These are phyloP conservation scores for Mortierella alpina DNA, from an alignment of 192 early-diverging fungal genomes.

Conservation along the genomic window DNA sequence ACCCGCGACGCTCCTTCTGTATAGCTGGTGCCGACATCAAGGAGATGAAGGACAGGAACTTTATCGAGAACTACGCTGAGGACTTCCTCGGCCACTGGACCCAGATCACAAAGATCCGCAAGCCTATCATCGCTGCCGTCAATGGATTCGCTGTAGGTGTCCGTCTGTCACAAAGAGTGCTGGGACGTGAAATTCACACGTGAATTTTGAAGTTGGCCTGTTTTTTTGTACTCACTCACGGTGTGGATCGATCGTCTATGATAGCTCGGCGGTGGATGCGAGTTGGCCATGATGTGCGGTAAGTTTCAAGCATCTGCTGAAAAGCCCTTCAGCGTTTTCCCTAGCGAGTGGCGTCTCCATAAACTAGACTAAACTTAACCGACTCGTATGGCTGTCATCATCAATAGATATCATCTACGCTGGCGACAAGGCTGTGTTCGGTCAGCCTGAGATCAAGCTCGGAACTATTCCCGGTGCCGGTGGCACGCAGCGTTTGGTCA, in stretches of 20 bases:
- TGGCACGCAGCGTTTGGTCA: constrained; percentile 86
- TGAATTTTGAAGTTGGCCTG: background rate
- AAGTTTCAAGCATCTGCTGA: constrained; percentile 6
- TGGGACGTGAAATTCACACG: background rate
- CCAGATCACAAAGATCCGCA: constrained; percentile 88
- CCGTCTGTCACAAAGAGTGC: background rate
- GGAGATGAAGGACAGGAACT: constrained; percentile 94
- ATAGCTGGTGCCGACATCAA: constrained; percentile 98
- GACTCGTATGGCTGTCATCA: background rate
- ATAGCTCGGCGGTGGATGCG: constrained; percentile 96
- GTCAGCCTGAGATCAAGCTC: constrained; percentile 98
- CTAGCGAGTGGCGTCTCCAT: background rate
- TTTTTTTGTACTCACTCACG: background rate
- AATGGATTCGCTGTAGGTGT: constrained; percentile 91
- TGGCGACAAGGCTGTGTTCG: constrained; percentile 95
- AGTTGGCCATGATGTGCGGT: constrained; percentile 99
- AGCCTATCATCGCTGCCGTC: constrained; percentile 98
- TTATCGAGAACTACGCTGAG: constrained; percentile 87
- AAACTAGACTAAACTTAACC: background rate
- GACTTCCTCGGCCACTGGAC: constrained; percentile 97
- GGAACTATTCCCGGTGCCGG: constrained; percentile 96
- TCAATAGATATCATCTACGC: constrained; percentile 91
- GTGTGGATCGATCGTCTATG: background rate
- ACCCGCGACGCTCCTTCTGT: background rate
- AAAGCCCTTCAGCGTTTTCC: background rate